Conservation (phyloP, 179 eudicot species). For the Spinacia oleracea region DNA sequence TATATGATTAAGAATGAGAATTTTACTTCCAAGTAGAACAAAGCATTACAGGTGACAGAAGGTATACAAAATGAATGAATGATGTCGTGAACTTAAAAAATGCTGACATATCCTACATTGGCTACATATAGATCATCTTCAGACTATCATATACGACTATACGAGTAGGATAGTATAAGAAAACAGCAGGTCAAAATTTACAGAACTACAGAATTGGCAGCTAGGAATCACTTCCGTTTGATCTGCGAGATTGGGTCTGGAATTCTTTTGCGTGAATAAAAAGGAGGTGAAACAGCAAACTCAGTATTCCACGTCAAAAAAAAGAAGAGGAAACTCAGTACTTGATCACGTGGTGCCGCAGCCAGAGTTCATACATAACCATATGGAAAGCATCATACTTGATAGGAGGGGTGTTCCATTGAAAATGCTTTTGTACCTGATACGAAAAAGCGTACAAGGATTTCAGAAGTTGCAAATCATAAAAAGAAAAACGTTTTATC, state of each 20-base stretch:
- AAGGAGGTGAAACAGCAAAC: constrained; percentile 7
- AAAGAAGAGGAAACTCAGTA: constrained; percentile 40
- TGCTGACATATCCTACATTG: not conserved
- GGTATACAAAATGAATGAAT: constrained; percentile 18
- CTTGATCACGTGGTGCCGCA: constrained; percentile 81
- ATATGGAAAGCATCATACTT: constrained; percentile 85
- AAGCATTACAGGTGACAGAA: constrained; percentile 20
- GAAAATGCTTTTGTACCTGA: constrained; percentile 91
- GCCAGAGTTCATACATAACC: constrained; percentile 93
- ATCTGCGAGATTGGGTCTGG: constrained; percentile 11
- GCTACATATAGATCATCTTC: constrained; percentile 10
- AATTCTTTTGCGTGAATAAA: constrained; percentile 20
- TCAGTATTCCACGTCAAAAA: constrained; percentile 63
- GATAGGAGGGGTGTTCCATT: constrained; percentile 83
- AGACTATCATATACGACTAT: constrained; percentile 5
- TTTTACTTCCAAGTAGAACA: not conserved
- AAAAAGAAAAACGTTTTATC: not conserved
- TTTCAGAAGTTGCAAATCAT: too few relatives aligned
- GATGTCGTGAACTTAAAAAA: not conserved
- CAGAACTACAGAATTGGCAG: constrained; percentile 19
- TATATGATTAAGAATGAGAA: too few relatives aligned
- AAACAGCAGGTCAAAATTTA: constrained; percentile 24
- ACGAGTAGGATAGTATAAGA: not conserved
- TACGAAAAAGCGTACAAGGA: not conserved
- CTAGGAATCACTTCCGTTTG: constrained; percentile 5